These are phyloP conservation scores for Penicillium flavigenum DNA, from an alignment of 495 filamentous ascomycete genomes.

Conservation along the genomic window DNA sequence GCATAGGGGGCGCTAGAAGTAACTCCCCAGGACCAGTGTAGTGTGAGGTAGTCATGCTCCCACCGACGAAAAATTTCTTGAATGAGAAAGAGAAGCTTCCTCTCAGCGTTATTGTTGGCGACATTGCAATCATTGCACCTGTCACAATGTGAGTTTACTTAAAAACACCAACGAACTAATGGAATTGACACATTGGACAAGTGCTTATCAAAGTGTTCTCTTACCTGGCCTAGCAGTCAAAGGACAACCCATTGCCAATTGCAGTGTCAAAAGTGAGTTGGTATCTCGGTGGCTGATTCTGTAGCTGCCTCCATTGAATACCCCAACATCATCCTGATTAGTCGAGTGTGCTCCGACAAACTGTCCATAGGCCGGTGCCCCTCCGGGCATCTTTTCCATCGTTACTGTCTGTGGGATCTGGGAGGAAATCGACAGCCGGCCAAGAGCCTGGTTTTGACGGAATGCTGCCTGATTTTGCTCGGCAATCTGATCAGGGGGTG, in stretches of 20 bases:
- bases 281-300: constrained; percentile 89
- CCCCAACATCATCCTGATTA: constrained; percentile 77
- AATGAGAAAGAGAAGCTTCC: constrained; percentile 76
- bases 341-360: constrained; percentile 59
- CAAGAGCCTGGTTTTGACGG: not conserved
- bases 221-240: constrained; percentile 76
- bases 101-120: constrained; percentile 76
- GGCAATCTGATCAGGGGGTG: not conserved
- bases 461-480: not conserved
- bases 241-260: constrained; percentile 86
- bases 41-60: constrained; percentile 74
- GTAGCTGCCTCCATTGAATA: constrained; percentile 94
- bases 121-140: constrained; percentile 93
- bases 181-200: no score
- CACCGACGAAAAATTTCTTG: constrained; percentile 81
- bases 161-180: no score
- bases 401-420: no score
- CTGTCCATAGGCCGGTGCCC: constrained; percentile 50
- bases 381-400: constrained; percentile 37
- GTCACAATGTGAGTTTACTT: no score
- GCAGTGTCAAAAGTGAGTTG: constrained; percentile 85
- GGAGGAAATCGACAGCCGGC: not conserved
- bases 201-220: no score
- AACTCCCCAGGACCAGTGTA: constrained; percentile 93
- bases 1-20: constrained; percentile 71